Percentiles rank a stretch among this genome's conserved stretches.
Conservation (phyloP, 768 basidiomycete genomes). For the Leccinum boreale region DNA sequence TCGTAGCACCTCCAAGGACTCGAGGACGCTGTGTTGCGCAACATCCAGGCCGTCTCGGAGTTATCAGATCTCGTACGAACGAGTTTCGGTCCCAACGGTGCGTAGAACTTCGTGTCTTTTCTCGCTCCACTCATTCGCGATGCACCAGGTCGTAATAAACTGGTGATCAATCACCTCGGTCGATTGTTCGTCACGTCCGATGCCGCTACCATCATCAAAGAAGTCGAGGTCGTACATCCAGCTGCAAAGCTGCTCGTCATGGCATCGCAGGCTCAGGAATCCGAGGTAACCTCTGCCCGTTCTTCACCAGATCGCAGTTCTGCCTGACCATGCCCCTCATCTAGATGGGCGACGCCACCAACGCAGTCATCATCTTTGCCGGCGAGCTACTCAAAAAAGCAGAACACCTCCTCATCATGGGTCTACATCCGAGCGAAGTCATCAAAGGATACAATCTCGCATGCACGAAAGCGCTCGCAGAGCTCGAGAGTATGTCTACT, state of each 20-base stretch:
- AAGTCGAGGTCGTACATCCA: constrained; percentile 98
- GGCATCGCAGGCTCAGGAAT: constrained; percentile 95
- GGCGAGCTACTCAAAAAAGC: constrained; percentile 94
- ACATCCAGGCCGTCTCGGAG: constrained; percentile 95
- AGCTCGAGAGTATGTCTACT: constrained; percentile 78
- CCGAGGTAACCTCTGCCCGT: constrained; percentile 58
- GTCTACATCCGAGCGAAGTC: constrained; percentile 94
- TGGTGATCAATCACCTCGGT: constrained; percentile 96
- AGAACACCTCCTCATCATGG: constrained; percentile 91
- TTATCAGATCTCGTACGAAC: constrained; percentile 93
- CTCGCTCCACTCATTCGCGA: constrained; percentile 4
- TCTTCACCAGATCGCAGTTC: neutral
- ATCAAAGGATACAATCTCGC: constrained; percentile 96
- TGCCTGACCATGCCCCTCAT: neutral
- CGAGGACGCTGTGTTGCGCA: constrained; percentile 95
- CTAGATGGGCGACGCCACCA: constrained; percentile 97
- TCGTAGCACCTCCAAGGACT: constrained; percentile 76
- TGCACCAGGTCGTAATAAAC: constrained; percentile 83
- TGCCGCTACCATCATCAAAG: constrained; percentile 97
- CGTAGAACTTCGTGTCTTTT: constrained; percentile 19
- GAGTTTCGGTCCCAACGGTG: constrained; percentile 95
- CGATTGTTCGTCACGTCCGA: constrained; percentile 96
- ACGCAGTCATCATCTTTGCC: constrained; percentile 90
- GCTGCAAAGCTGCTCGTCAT: constrained; percentile 99
- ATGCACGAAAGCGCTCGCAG: constrained; percentile 73